Evolutionary conservation across 1,284 basidiomycete genomes (phyloP).

Genomic region (Cryptococcus amylolentus): DNA sequence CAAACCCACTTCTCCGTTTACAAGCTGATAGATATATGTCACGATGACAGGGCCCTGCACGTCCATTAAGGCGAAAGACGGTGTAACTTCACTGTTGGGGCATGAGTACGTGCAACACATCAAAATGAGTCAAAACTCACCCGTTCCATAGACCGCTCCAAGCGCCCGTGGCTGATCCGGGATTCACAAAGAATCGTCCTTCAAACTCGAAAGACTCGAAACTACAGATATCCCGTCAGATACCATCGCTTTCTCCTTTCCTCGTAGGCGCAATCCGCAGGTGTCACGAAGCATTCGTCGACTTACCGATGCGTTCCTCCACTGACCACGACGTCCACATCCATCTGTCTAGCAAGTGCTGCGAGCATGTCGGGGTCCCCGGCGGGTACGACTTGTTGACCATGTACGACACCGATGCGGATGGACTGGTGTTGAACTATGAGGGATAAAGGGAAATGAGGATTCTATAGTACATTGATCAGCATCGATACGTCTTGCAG

Average conservation of each 20-base stretch:
- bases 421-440: constrained; percentile 75
- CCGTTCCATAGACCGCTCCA: constrained; percentile 75
- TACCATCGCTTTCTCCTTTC: too few relatives aligned
- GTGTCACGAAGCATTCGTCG: background rate
- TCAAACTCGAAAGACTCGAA: constrained; percentile 94
- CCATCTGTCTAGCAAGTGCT: constrained; percentile 87
- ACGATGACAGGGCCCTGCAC: constrained; percentile 91
- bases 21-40: constrained; percentile 91
- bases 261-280: too few relatives aligned
- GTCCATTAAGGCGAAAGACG: constrained; percentile 89
- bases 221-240: constrained; percentile 48
- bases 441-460: constrained; percentile 72
- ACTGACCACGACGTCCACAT: constrained; percentile 90
- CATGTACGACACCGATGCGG: constrained; percentile 88
- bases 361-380: constrained; percentile 87
- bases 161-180: constrained; percentile 90
- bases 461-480: constrained; percentile 23
- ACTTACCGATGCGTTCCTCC: constrained; percentile 91
- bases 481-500: background rate
- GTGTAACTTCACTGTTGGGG: constrained; percentile 58
- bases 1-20: constrained; percentile 76
- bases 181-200: constrained; percentile 91
- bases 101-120: background rate
- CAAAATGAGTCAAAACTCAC: constrained; percentile 48
- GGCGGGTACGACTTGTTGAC: constrained; percentile 88